phyloP scores from a whole-genome alignment of 2,329 filamentous ascomycete species.

The Aspergillus spinulosporus region DNA sequence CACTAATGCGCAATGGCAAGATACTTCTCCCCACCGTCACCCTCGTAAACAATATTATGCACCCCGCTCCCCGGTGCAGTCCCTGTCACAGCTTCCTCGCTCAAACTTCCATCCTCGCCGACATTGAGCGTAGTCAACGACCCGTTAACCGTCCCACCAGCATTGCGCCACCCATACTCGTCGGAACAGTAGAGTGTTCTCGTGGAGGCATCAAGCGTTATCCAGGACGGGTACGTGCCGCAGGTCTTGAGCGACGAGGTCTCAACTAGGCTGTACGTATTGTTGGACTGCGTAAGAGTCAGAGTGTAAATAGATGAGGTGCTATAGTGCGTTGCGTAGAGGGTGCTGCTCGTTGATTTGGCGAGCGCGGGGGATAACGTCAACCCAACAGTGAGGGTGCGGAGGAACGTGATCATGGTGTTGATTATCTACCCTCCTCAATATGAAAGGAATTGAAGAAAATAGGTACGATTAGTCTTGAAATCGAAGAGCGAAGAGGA shows the following conservation, averaged over 20 bases:
- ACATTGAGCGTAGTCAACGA: slow-evolving; percentile 30
- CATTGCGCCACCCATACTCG: slow-evolving; percentile 31
- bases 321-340: slow-evolving; percentile 43
- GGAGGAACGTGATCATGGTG: neutral
- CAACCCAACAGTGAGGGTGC: neutral
- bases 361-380: neutral
- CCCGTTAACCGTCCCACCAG: slow-evolving; percentile 31
- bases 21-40: slow-evolving; percentile 26
- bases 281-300: slow-evolving; percentile 26
- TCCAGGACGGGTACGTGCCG: slow-evolving; percentile 39
- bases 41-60: slow-evolving; percentile 35
- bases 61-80: slow-evolving; percentile 35
- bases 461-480: neutral
- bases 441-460: neutral
- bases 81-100: slow-evolving; percentile 22
- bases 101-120: slow-evolving; percentile 23
- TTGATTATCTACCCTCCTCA: neutral
- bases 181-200: slow-evolving; percentile 39
- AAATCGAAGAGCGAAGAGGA: neutral
- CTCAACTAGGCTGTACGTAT: slow-evolving; percentile 26
- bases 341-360: slow-evolving; percentile 18
- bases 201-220: slow-evolving; percentile 31
- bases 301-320: slow-evolving; percentile 37
- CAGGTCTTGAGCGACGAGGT: slow-evolving; percentile 32
- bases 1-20: slow-evolving; percentile 44